phyloP scores from a whole-genome alignment of 2,329 filamentous ascomycete genomes.

The Bipolaris zeicola region DNA sequence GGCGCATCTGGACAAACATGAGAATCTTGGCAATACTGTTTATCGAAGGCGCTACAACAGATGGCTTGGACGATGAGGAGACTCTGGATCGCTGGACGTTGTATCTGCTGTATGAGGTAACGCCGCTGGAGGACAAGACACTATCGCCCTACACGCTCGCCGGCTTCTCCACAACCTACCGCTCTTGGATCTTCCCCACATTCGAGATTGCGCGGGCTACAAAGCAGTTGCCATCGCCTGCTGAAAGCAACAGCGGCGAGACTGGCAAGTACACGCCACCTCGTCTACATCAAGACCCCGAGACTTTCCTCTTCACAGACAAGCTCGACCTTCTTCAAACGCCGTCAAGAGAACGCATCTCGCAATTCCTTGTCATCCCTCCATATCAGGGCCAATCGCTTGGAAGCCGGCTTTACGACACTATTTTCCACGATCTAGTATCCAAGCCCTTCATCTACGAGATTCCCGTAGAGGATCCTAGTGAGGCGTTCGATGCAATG shows the following conservation, averaged over 20 bases:
- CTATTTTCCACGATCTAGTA: conserved; percentile 74
- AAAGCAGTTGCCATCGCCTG: conserved; percentile 41
- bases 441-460: conserved; percentile 73
- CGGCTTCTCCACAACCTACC: conserved; percentile 89
- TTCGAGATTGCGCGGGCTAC: conserved; percentile 49
- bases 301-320: conserved; percentile 39
- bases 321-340: conserved; percentile 61
- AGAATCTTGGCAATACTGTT: conserved; percentile 85
- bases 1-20: conserved; percentile 75
- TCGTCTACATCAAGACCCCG: conserved; percentile 34
- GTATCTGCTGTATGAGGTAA: conserved; percentile 69
- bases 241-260: conserved; percentile 39
- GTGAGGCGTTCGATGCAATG: conserved; percentile 80
- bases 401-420: conserved; percentile 78
- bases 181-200: conserved; percentile 71
- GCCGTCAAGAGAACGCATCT: conserved; percentile 81
- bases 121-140: conserved; percentile 35
- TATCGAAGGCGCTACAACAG: conserved; percentile 87
- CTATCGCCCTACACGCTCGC: conserved; percentile 71
- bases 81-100: conserved; percentile 83
- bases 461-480: conserved; percentile 93
- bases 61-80: conserved; percentile 72
- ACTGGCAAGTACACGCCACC: conserved; percentile 48
- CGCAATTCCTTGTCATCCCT: conserved; percentile 90
- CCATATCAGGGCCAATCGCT: conserved; percentile 83